Evolutionary conservation across 305 asterid genomes (phyloP), one percentile per base, ranked within the genome.

Genomic region (Rubia peregrina): DNA sequence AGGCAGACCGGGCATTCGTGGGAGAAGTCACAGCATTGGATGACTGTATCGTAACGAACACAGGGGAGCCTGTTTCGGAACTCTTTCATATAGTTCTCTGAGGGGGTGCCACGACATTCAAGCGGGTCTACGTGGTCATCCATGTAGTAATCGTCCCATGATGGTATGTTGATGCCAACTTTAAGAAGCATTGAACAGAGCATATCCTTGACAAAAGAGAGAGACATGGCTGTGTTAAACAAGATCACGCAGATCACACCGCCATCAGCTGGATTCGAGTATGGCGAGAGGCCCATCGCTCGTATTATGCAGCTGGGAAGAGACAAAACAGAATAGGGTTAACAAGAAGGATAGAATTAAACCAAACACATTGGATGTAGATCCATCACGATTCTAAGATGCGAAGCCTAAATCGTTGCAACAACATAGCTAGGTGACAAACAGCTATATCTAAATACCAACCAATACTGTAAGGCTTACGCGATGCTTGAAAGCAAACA

Each of bases 1-100:
- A 94, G 74, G 84, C 99, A 94, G 72, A 94, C 96, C 0, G 96
- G 81, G 76, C 99, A 94, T 77, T 94, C 96, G 36, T 91, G 86
- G 46, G 76, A 72, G 22, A 71, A 75, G 71, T 66, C 71, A 68
- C 68, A 68, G 44, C 77, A 59, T 41, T 78, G 12, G 75, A 75
- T 80, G 36, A 88, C 74, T 0, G 98, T 83, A 67, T 83, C 96
- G 14, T 84, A 94, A 1, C 80, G 85, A 61, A 83, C 53, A 13
- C 93, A 69, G 3, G 96, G 96, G 9, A 89, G 85, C 71, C 71
- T 82, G 82, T 77, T 84, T 60, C 92, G 77, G 81, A 94, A 91
- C 70, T 89, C 97, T 70, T 89, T 93, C 88, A 88, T 80, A 80
- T 87, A 91, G 6, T 90, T 77, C 59, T 85, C 95, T 0, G 98